Evolutionary conservation across 169 alveolate species (phyloP).

Genomic region (Plasmodium falciparum): DNA sequence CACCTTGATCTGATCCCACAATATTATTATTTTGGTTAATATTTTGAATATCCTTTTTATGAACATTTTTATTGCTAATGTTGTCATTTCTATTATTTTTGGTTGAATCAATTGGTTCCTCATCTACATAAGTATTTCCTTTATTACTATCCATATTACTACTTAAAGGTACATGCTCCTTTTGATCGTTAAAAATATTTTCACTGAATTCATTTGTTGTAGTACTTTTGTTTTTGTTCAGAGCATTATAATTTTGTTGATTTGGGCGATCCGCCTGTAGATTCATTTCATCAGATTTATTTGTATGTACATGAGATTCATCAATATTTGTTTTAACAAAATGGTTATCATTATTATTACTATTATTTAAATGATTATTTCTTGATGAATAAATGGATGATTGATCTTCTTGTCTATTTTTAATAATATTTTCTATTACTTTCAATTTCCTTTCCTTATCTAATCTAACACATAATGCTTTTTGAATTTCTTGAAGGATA

Average conservation of each 20-base stretch:
- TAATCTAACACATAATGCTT: slow-evolving; percentile 53
- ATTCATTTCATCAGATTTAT: not conserved
- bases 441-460: slow-evolving; percentile 70
- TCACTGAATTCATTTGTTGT: too few species aligned
- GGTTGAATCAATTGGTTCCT: too few species aligned
- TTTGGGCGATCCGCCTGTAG: not conserved
- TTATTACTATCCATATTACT: too few species aligned
- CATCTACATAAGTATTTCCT: too few species aligned
- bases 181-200: too few species aligned
- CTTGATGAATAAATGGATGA: not conserved
- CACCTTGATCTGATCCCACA: too few species aligned
- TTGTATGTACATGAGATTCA: not conserved
- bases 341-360: not conserved
- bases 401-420: slow-evolving; percentile 24
- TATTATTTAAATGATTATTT: too few species aligned
- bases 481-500: slow-evolving; percentile 71
- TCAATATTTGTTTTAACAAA: not conserved
- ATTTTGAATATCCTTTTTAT: too few species aligned
- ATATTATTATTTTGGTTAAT: too few species aligned
- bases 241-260: not conserved
- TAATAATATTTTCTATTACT: slow-evolving; percentile 54
- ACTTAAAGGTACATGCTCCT: too few species aligned
- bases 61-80: too few species aligned
- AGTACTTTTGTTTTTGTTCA: not conserved
- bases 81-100: too few species aligned